Conservation (phyloP, 257 asterid species). For the Gynochthodes officinalis region DNA sequence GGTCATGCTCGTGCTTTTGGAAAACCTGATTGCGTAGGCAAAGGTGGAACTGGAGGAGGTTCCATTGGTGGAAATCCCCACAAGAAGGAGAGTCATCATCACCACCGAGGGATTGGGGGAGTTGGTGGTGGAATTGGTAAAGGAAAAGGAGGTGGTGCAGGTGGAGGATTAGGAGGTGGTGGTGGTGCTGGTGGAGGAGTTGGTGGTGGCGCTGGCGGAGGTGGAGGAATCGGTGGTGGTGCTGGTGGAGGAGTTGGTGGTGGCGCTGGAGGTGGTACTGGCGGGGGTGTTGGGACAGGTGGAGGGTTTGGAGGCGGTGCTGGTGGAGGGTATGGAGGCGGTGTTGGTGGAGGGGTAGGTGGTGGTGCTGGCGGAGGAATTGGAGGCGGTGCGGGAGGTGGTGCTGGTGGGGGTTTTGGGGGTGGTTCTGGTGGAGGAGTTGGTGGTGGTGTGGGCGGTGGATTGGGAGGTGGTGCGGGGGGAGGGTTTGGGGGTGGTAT, state of each 20-base stretch:
- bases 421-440: constrained; percentile 21
- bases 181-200: constrained; percentile 18
- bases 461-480: constrained; percentile 9
- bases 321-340: neutral
- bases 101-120: neutral
- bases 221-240: constrained; percentile 2
- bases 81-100: neutral
- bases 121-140: constrained; percentile 16
- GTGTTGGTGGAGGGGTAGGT: neutral
- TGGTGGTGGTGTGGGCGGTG: constrained; percentile 25
- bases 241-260: constrained; percentile 12
- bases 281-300: neutral
- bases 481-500: constrained; percentile 16
- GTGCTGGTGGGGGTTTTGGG: neutral
- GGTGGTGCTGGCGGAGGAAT: neutral
- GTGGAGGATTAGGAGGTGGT: constrained; percentile 8
- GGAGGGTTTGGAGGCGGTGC: neutral
- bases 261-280: constrained; percentile 8
- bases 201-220: neutral
- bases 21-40: constrained; percentile 20
- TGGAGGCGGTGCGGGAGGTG: constrained; percentile 11
- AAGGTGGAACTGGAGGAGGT: constrained; percentile 17
- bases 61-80: constrained; percentile 1
- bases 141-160: neutral
- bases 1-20: neutral